Evolutionary conservation across 345 rosid genomes (phyloP).

Genomic region (Populus simonii): DNA sequence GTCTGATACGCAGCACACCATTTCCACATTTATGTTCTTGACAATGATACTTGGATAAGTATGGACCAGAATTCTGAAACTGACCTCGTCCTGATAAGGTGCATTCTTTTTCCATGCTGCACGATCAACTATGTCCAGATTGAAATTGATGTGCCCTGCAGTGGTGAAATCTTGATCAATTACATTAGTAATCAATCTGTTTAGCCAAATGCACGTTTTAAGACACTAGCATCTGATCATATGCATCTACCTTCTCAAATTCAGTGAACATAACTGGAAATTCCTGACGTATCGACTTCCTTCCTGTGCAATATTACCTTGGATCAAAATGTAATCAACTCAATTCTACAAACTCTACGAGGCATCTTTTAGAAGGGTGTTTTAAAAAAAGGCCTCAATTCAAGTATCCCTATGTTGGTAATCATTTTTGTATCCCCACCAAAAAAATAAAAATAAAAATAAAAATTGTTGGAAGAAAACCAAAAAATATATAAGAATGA

Average conservation of each 20-base stretch:
- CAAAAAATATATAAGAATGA: no score
- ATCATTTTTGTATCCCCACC: rapidly evolving
- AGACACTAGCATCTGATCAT: background rate
- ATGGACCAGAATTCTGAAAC: background rate
- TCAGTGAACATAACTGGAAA: background rate
- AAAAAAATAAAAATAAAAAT: no score
- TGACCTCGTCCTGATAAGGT: background rate
- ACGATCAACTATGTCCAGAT: background rate
- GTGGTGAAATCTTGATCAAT: background rate
- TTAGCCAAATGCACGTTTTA: background rate
- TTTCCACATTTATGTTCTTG: no score
- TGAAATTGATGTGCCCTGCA: background rate
- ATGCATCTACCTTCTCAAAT: background rate
- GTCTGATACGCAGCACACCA: no score
- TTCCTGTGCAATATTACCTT: no score
- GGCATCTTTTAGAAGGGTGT: background rate
- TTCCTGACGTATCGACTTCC: background rate
- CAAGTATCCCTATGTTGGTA: background rate
- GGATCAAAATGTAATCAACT: background rate
- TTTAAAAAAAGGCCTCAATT: background rate
- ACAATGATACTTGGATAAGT: background rate
- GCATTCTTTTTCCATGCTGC: background rate
- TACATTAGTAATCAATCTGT: background rate
- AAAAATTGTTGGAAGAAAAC: no score
- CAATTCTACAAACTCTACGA: background rate